phyloP scores from a whole-genome alignment of 441 rosid species.

The Syzygium malaccense region DNA sequence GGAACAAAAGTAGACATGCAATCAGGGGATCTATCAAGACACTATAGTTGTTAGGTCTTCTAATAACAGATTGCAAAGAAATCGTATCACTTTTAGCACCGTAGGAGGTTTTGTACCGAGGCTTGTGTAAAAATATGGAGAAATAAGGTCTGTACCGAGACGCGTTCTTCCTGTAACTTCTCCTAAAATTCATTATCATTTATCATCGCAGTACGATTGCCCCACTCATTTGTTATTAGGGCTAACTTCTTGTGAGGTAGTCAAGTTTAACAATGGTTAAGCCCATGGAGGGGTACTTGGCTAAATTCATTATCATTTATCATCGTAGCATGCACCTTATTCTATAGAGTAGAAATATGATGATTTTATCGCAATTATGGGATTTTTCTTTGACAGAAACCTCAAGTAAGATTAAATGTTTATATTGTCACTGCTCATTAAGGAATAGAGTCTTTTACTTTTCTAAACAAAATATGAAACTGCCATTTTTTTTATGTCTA shows the following conservation, averaged over 20 bases:
- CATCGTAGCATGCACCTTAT: background rate
- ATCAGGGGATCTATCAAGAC: background rate
- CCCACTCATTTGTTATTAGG: background rate
- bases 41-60: background rate
- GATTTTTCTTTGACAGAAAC: background rate
- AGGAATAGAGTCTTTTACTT: background rate
- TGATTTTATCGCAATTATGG: background rate
- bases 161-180: background rate
- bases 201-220: background rate
- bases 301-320: background rate
- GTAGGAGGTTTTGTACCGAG: background rate
- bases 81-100: background rate
- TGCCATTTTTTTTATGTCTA: background rate
- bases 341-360: background rate
- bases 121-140: background rate
- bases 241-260: background rate
- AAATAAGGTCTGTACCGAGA: background rate
- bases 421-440: background rate
- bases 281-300: background rate
- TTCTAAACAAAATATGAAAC: background rate
- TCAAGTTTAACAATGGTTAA: background rate
- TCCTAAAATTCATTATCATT: background rate
- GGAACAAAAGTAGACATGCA: background rate
- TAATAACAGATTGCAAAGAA: background rate
- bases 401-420: background rate